Evolutionary conservation across 805 yeast genomes (phyloP).

Genomic region (Myxozyma lipomycoides): DNA sequence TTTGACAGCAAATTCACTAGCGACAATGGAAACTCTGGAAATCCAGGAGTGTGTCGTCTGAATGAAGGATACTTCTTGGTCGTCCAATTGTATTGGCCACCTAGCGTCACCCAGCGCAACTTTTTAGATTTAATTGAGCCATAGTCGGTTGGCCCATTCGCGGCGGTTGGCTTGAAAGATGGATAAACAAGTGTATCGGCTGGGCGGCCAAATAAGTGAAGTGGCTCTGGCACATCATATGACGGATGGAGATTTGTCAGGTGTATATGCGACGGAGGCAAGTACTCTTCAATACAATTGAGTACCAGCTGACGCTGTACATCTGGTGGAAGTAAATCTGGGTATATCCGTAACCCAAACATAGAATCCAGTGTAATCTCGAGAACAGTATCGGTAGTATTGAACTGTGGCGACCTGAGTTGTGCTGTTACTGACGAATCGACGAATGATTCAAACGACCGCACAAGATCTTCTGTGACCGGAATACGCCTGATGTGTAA

Average conservation of each 20-base stretch:
- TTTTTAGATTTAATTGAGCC: slow-evolving; percentile 20
- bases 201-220: slow-evolving; percentile 32
- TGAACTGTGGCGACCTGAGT: neutral
- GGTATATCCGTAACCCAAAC: slow-evolving; percentile 38
- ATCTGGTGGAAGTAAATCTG: slow-evolving; percentile 28
- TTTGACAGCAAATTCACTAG: slow-evolving; percentile 17
- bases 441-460: slow-evolving; percentile 2
- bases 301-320: slow-evolving; percentile 35
- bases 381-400: neutral
- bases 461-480: neutral
- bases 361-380: slow-evolving; percentile 32
- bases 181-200: slow-evolving; percentile 6
- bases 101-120: slow-evolving; percentile 47
- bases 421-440: slow-evolving; percentile 5
- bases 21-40: slow-evolving; percentile 26
- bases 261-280: slow-evolving; percentile 36
- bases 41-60: slow-evolving; percentile 29
- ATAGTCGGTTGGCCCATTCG: slow-evolving; percentile 5
- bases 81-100: slow-evolving; percentile 48
- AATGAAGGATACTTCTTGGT: slow-evolving; percentile 42
- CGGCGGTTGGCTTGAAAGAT: neutral
- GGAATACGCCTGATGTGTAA: neutral
- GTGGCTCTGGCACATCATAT: slow-evolving; percentile 35
- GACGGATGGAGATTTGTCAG: slow-evolving; percentile 39
- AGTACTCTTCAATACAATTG: slow-evolving; percentile 35